Base-by-base conservation (phyloP, 1,139 yeast species). In the Blastobotrys buckinghamii region DNA sequence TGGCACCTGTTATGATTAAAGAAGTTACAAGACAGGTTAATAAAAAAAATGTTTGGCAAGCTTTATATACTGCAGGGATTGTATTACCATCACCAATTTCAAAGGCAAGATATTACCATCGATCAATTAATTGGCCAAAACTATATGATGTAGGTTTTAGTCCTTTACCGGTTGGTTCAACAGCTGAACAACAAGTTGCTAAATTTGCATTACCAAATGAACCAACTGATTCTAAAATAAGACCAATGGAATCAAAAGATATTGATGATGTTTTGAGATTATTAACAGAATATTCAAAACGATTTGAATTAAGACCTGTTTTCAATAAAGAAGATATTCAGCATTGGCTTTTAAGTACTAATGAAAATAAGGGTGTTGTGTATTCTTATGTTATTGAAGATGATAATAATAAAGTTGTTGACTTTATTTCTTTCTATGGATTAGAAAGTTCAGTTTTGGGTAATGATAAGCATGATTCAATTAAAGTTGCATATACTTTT, bases 21-120 rank as follows among this genome's bases (percentile, higher is more conserved):
- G 99, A 92, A 68, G 85, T 92, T 56, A 92, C 98, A 4, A 79
- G 99, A 64, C 77, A 97, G 58, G 95, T 92, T 56, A 92, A 94
- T 67, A 76, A 78, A 55, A 75, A 76, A 43, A 78, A 86, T 50
- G 84, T 90, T 52, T 92, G 97, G 97, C 97, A 92, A 66, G 98
- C 98, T 0, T 75, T 94, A 53, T 89, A 88, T 67, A 90, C 99
- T 12, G 96, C 94, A 0, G 98, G 98, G 6, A 79, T 82, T 6
- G 82, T 88, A 6, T 74, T 92, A 53, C 99, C 99, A 17, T 82
- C 92, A 20, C 99, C 99, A 0, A 78, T 92, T 8, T 73, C 95
- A n/a, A 82, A 88, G 1, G 83, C 95, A 64, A 78, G 97, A 55
- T 94, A 94, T 67, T 85, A 87, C 45, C 99, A 92, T 68, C 84